These are phyloP conservation scores for Fraxinus floribunda DNA, from an alignment of 305 asterid genomes.

Conservation along the genomic window DNA sequence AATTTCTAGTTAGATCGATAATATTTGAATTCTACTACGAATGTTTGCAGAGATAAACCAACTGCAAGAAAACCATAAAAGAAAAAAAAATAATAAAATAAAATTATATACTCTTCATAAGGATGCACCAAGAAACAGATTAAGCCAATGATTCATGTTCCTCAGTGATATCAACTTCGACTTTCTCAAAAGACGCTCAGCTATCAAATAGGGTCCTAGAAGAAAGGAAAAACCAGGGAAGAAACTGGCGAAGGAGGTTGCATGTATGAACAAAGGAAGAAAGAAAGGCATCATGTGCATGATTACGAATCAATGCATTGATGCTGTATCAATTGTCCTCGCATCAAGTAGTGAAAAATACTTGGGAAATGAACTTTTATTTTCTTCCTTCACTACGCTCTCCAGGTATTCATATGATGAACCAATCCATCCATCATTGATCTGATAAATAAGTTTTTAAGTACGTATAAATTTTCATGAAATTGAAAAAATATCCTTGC, in stretches of 20 bases:
- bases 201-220: neutral
- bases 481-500: constrained; percentile 12
- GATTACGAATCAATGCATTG: neutral
- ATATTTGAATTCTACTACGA: neutral
- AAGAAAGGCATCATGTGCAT: constrained; percentile 12
- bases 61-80: constrained; percentile 9
- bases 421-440: constrained; percentile 17
- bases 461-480: neutral
- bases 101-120: neutral
- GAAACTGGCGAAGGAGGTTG: constrained; percentile 15
- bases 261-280: constrained; percentile 3
- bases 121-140: neutral
- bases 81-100: neutral
- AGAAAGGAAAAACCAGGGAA: neutral
- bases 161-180: neutral
- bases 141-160: neutral
- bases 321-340: constrained; percentile 8
- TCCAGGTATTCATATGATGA: neutral
- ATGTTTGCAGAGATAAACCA: neutral
- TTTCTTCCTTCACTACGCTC: neutral
- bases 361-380: neutral
- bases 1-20: constrained; percentile 14
- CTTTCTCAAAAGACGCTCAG: neutral
- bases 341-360: neutral
- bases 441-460: constrained; percentile 12